Base-by-base conservation (phyloP, 768 basidiomycete genomes). In the Ramaria sp. region DNA sequence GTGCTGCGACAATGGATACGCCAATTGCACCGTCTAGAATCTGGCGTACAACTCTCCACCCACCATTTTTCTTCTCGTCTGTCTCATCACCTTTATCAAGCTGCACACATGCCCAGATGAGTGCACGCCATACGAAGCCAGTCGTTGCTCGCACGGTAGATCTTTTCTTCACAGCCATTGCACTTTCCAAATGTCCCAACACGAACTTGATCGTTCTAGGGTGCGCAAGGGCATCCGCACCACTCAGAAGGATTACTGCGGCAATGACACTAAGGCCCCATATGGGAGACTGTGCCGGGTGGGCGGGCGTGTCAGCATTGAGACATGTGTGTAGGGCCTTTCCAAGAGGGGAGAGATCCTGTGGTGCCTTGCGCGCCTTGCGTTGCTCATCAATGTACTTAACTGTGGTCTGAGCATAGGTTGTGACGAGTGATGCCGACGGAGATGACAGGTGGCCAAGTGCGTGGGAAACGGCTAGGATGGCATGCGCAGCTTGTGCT, bases 231-330 rank as follows among this genome's bases (percentile, higher is more conserved):
- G 57, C 48, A 19, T 51, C 42, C 2, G 83, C 75, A 1, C 84
- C 79, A 2, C 87, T 73, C n/a, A 91, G 71, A 39, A 84, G 80
- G 47, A 87, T 73, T 52, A 90, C 69, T 59, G 75, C 74, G 0
- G 83, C 80, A 1, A 89, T 70, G 33, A 88, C 83, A 59, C 77
- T 78, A 53, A 88, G 71, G 4, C 78, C 83, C 89, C 89, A 91
- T 1, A 85, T 81, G 9, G 89, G 87, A 1, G 87, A 86, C 63
- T 88, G 83, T 1, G 86, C 84, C 7, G 78, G 77, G 59, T 83
- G 77, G 6, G 69, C 66, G 1, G 82, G 82, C 6, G 85, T 82
- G 3, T 71, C 67, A 1, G 77, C 72, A 15, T 68, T 68, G 47
- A 90, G 70, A 1, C 83, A 85, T 0, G 80, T 80, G 27, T 84